phyloP scores from a whole-genome alignment of 2,329 filamentous ascomycete species.

The Mycocentrospora acerina region DNA sequence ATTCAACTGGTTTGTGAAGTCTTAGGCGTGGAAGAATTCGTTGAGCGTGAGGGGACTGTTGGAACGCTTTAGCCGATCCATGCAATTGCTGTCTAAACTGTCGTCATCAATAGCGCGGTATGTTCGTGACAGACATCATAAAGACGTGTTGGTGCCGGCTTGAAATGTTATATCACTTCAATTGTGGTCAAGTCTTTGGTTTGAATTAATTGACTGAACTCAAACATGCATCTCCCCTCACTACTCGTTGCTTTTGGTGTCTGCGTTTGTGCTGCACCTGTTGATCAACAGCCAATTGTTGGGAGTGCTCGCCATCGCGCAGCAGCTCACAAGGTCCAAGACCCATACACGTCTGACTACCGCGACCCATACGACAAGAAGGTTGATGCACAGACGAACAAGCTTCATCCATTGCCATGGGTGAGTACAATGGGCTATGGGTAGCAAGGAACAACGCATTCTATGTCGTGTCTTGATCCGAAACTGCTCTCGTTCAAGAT shows the following conservation, averaged over 20 bases:
- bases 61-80: slow-evolving; percentile 11
- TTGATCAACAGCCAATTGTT: slow-evolving; percentile 43
- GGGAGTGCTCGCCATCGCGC: slow-evolving; percentile 28
- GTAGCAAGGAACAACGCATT: neutral
- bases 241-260: slow-evolving; percentile 32
- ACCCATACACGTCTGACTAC: slow-evolving; percentile 62
- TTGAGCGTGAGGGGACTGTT: slow-evolving; percentile 4
- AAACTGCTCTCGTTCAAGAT: neutral
- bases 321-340: slow-evolving; percentile 22
- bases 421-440: slow-evolving; percentile 26
- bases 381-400: slow-evolving; percentile 61
- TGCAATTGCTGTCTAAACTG: slow-evolving; percentile 31
- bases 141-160: slow-evolving; percentile 8
- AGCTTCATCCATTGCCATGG: slow-evolving; percentile 63
- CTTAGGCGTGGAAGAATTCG: slow-evolving; percentile 12
- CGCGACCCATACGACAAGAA: slow-evolving; percentile 64
- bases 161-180: neutral
- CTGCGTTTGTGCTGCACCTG: slow-evolving; percentile 30
- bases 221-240: slow-evolving; percentile 32
- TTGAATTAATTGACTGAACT: slow-evolving; percentile 21
- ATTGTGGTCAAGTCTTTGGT: no score
- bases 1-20: slow-evolving; percentile 3
- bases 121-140: slow-evolving; percentile 12
- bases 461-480: neutral
- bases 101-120: slow-evolving; percentile 42